Evolutionary conservation across 2,329 filamentous ascomycete species (phyloP).

Genomic region (Fonsecaea monophora): DNA sequence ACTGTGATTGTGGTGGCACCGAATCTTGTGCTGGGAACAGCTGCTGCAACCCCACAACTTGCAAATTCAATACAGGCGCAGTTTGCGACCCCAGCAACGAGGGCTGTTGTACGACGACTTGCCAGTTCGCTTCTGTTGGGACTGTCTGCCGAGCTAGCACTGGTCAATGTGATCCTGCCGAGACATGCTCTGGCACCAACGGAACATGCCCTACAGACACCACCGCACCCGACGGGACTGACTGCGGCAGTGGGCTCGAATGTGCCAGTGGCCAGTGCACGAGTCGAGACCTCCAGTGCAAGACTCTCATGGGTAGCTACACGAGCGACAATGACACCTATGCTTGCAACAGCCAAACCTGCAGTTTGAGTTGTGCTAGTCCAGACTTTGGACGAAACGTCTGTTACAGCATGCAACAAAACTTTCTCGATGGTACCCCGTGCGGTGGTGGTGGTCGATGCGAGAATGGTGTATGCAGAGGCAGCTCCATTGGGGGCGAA

Average conservation of each 20-base stretch:
- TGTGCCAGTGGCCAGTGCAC: conserved; percentile 97
- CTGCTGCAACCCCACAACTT: conserved; percentile 87
- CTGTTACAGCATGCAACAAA: conserved; percentile 82
- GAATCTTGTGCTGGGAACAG: conserved; percentile 73
- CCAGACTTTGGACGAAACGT: conserved; percentile 69
- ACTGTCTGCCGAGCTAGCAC: conserved; percentile 82
- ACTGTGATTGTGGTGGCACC: conserved; percentile 91
- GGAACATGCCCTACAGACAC: conserved; percentile 77
- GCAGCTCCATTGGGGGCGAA: conserved; percentile 71
- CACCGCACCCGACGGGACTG: conserved; percentile 71
- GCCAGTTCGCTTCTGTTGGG: conserved; percentile 58
- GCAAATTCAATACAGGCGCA: conserved; percentile 77
- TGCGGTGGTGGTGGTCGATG: conserved; percentile 84
- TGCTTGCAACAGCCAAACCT: conserved; percentile 76
- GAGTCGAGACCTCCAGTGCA: conserved; percentile 86
- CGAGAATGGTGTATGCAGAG: conserved; percentile 76
- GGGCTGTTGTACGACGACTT: conserved; percentile 51
- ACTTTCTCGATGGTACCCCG: conserved; percentile 89
- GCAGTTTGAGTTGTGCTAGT: conserved; percentile 76
- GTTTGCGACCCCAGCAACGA: conserved; percentile 71
- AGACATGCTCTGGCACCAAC: conserved; percentile 76
- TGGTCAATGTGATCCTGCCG: conserved; percentile 82
- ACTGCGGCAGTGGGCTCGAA: conserved; percentile 73
- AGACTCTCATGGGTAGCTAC: conserved; percentile 77
- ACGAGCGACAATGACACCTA: conserved; percentile 77